Percentiles rank a stretch among this genome's conserved stretches.
phyloP scores from a whole-genome alignment of 2,329 filamentous ascomycete species.

The Hypoxylon sp. region DNA sequence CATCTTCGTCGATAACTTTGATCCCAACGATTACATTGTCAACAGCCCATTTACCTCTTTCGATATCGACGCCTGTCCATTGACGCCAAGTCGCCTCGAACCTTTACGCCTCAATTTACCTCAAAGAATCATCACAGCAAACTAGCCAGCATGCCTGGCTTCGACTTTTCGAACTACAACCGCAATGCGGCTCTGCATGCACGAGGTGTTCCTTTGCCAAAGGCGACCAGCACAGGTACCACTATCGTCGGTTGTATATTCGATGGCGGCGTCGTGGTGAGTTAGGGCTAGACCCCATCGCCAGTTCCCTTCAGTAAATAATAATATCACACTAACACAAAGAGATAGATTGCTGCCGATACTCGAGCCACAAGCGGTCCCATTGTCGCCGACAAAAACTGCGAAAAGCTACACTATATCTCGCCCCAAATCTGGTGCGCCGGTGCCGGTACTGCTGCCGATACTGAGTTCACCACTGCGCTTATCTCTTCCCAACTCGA shows the following conservation, averaged over 20 bases:
- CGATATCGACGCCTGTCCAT: neutral
- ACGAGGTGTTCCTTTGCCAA: constrained; percentile 92
- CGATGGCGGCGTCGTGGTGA: constrained; percentile 93
- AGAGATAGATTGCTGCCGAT: constrained; percentile 88
- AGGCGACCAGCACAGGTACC: constrained; percentile 98
- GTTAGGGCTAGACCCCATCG: constrained; percentile 54
- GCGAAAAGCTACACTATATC: constrained; percentile 99
- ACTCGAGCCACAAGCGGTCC: constrained; percentile 97
- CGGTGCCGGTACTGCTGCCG: constrained; percentile 95
- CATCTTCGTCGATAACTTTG: constrained; percentile 13
- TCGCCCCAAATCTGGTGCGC: constrained; percentile 99
- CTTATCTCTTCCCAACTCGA: constrained; percentile 99
- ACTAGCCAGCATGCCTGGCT: constrained; percentile 83
- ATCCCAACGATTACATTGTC: constrained; percentile 6
- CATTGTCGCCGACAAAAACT: constrained; percentile 99
- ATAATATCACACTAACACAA: constrained; percentile 35
- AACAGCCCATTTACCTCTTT: constrained; percentile 7
- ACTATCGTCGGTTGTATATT: constrained; percentile 98
- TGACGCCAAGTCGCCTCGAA: constrained; percentile 8
- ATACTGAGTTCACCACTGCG: constrained; percentile 98
- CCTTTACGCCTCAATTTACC: neutral
- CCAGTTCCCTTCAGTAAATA: neutral
- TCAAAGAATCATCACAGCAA: constrained; percentile 14
- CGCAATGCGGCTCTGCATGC: constrained; percentile 97
- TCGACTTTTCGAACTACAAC: constrained; percentile 99